Percentiles rank a stretch among this genome's conserved stretches.
Conservation (phyloP, 306 rosid genomes). For the Vigna angularis region DNA sequence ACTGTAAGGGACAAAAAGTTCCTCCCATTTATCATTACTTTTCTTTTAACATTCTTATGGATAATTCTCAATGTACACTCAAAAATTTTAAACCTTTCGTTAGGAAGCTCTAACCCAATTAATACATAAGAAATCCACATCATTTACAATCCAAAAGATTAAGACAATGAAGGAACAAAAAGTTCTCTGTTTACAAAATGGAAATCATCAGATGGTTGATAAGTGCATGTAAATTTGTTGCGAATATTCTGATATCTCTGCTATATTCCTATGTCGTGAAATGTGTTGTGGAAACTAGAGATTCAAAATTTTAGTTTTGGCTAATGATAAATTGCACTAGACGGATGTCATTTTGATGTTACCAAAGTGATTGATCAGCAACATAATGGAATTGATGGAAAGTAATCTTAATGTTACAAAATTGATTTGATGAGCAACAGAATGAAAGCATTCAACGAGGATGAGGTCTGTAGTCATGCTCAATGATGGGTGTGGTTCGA, state of each 20-base stretch:
- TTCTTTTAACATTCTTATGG: background rate
- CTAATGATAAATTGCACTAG: slow-evolving; percentile 36
- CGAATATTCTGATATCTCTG: no score
- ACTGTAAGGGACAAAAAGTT: slow-evolving; percentile 16
- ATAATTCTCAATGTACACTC: no score
- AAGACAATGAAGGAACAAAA: background rate
- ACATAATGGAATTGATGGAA: slow-evolving; percentile 4
- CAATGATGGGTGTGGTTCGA: slow-evolving; percentile 68
- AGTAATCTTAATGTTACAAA: slow-evolving; percentile 57
- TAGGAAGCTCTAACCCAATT: no score
- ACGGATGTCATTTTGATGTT: slow-evolving; percentile 47
- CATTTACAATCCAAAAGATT: no score
- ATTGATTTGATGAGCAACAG: slow-evolving; percentile 33
- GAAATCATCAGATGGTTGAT: no score
- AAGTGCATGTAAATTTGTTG: no score
- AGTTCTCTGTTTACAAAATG: background rate
- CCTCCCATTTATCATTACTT: background rate
- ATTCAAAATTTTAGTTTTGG: background rate
- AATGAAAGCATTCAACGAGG: slow-evolving; percentile 49
- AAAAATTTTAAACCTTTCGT: no score
- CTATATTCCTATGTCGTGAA: no score
- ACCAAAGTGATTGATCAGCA: slow-evolving; percentile 48
- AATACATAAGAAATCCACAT: no score
- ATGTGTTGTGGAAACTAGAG: slow-evolving; percentile 3
- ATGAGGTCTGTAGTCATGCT: slow-evolving; percentile 68